Evolutionary conservation across 2,329 filamentous ascomycete genomes (phyloP).

Genomic region (Curvularia verruculosa): DNA sequence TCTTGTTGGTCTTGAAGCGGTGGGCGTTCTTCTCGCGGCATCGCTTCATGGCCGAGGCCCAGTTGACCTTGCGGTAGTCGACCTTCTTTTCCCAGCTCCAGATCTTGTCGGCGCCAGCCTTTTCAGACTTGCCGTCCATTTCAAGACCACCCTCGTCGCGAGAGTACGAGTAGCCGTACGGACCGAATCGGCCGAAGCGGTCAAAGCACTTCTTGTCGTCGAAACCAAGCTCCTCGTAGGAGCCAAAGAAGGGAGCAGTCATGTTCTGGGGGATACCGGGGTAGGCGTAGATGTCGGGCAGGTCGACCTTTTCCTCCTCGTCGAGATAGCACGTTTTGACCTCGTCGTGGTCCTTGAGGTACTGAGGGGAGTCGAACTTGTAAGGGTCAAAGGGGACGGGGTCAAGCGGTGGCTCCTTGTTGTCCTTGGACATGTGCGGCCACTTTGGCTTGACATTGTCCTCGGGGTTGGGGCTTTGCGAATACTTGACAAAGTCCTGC

Average conservation of each 20-base stretch:
- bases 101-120: constrained; percentile 52
- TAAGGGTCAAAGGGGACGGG: constrained; percentile 55
- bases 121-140: constrained; percentile 52
- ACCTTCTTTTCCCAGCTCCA: constrained; percentile 58
- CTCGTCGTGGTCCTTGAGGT: constrained; percentile 57
- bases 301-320: constrained; percentile 59
- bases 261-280: constrained; percentile 58
- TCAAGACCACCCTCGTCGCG: constrained; percentile 57
- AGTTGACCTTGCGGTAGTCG: constrained; percentile 57
- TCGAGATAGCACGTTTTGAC: constrained; percentile 70
- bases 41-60: constrained; percentile 55
- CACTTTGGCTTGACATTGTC: constrained; percentile 48
- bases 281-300: constrained; percentile 71
- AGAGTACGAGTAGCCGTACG: constrained; percentile 59
- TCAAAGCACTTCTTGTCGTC: constrained; percentile 58
- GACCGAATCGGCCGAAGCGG: constrained; percentile 56
- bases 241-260: constrained; percentile 56
- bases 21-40: constrained; percentile 58
- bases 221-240: constrained; percentile 55
- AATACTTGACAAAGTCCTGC: constrained; percentile 52
- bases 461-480: constrained; percentile 46
- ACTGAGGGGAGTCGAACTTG: constrained; percentile 51
- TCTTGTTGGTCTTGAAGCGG: constrained; percentile 51
- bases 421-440: constrained; percentile 43
- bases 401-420: constrained; percentile 48